Base-by-base conservation (phyloP, 148 eudicot genomes). In the Vaccinium darrowii region DNA sequence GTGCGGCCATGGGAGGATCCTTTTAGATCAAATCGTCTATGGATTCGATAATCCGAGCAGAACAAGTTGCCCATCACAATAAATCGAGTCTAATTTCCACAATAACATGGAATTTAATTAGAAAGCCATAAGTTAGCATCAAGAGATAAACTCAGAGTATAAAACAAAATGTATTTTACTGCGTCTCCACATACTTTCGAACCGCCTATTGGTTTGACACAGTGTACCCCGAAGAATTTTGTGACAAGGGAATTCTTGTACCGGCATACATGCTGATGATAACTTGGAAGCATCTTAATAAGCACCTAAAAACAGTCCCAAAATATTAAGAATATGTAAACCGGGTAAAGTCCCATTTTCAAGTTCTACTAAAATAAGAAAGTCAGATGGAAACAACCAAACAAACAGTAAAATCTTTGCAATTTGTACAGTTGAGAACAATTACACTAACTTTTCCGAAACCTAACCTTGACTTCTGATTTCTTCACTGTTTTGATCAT, bases 401-500 rank as follows among this genome's bases (percentile, higher is more conserved):
- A 54, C 3, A 71, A 30, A 33, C 73, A 27, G 43, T 75, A 21
- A n/a, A 60, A 50, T 13, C 2, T 27, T 81, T 62, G 30, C 53
- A 25, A 10, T 19, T 81, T 56, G 49, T 62, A 25, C 21, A 36
- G 43, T 19, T 19, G 36, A 19, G 25, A 18, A 79, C n/a, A 58
- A 12, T 73, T 71, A 5, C 5, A 23, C 47, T 8, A 71, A 12
- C 76, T 33, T 33, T 47, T 81, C 36, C 51, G 43, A 81, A 65
- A 52, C 14, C 98, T 78, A 27, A 97, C 99, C 98, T 95, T 97
- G 93, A 93, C 98, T 92, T 97, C 99, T 4, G 95, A 94, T 92
- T 97, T 97, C 93, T 89, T 97, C 84, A 97, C 98, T 58, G 98
- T 95, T 87, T 97, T 97, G 27, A 97, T 97, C 98, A 97, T 95